Base-by-base conservation (phyloP, 2,329 filamentous ascomycete species). In the Neofusicoccum kwambonambiense region DNA sequence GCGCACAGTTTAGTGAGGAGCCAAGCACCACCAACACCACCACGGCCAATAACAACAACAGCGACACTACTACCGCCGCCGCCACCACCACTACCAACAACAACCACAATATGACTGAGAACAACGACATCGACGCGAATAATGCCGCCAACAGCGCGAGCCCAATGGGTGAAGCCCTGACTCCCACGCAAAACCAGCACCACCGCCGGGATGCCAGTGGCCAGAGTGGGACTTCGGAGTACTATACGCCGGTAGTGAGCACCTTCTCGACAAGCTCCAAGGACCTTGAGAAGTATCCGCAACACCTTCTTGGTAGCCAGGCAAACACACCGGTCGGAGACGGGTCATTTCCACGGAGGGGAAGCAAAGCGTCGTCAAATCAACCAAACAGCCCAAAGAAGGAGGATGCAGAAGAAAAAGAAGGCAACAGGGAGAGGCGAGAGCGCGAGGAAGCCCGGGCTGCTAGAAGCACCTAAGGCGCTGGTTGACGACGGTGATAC, bases 221-320 rank as follows among this genome's bases (percentile, higher is more conserved):
- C 9, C 34, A 45, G 37, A 66, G 64, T 39, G 60, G 64, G 15
- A 65, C 35, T 11, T 49, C 51, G 34, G 65, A 62, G 27, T 63
- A 65, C 47, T 78, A 79, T 67, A 76, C 80, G 31, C 79, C 82
- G 1, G 76, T 83, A 56, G 80, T 83, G 67, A 82, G 80, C 35
- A 83, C 78, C 22, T 84, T 84, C 69, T 83, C 81, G 22, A 83
- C 81, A 1, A 83, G 80, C 70, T 80, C 80, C 66, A 81, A 80
- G 68, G 82, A 84, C 66, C 75, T 83, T 5, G 77, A 82, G 67
- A 78, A 78, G 11, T 82, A 79, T 67, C 78, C 79, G 5, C 77
- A 77, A 44, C 78, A 79, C 64, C 74, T 76, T 44, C 73, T 80
- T 17, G 75, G 76, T 35, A 64, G 62, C 19, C 61, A 64, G 42